Evolutionary conservation across 1,284 basidiomycete species (phyloP), one percentile per base, ranked within the genome.

Genomic region (Cryptococcus wingfieldii): DNA sequence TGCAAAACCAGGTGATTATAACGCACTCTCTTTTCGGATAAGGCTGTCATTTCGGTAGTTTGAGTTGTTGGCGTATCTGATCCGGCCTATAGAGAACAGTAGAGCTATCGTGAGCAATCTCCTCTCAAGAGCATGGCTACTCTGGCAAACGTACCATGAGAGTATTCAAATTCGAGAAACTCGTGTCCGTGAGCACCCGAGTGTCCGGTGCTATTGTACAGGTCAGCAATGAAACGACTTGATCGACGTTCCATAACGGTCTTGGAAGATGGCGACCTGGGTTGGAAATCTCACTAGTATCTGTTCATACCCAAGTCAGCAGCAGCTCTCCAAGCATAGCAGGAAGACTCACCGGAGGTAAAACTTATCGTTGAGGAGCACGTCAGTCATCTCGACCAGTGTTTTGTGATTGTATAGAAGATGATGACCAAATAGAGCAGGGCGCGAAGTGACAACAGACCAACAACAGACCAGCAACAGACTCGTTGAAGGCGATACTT

Each of bases 31-130:
- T 88, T 98, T 98, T 59, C 94, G 84, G 74, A 98, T 97, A 54
- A 98, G 79, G 73, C 87, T 90, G 79, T 98, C 96, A 70, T 97
- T 98, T 47, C 95, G 82, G 79, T 98, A 98, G 79, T 98, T 98
- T 19, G 93, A 97, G 83, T 98, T 98, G 83, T 98, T 97, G 60
- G 96, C 95, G 75, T 98, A 99, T 66, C 95, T 85, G 62, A 98
- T 82, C 56, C 95, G 86, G 8, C 95, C 75, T 77, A 54, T 34
- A 25, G 7, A 16, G 4, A 19, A 38, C 5, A 23, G 44, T 46
- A 9, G 23, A 23, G 14, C 14, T 28, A 23, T 46, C 27, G 25
- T 12, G 0, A 27, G 41, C 41, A 16, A 7, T 28, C 3, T 19
- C 38, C 14, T 16, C 44, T 19, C 31, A 2, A 23, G 23, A 23